Conservation (phyloP, 1,284 basidiomycete species). For the Heliocybe sulcata region DNA sequence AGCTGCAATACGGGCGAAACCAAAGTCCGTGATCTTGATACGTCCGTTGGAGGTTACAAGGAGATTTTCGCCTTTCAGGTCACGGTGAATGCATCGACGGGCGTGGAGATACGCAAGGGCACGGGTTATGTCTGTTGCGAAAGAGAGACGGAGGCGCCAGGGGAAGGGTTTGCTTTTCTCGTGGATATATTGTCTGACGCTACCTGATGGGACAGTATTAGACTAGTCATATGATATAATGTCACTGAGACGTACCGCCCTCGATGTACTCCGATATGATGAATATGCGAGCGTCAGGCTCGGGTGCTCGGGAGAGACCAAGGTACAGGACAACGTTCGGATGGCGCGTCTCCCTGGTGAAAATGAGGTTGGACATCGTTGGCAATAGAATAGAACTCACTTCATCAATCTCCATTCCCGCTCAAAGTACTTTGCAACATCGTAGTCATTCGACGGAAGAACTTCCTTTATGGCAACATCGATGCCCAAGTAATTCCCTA, state of each 20-base stretch:
- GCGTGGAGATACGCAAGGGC: conserved; percentile 97
- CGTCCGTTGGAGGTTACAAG: conserved; percentile 89
- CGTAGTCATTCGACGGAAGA: conserved; percentile 82
- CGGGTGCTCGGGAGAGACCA: conserved; percentile 84
- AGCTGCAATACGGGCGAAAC: conserved; percentile 89
- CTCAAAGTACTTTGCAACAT: conserved; percentile 96
- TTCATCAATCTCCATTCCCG: conserved; percentile 97
- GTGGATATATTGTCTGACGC: conserved; percentile 83
- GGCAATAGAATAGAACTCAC: conserved; percentile 20
- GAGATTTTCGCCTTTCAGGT: conserved; percentile 97
- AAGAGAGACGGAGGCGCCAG: conserved; percentile 88
- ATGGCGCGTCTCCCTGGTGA: conserved; percentile 67
- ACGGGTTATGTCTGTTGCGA: conserved; percentile 90
- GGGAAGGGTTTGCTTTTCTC: conserved; percentile 77
- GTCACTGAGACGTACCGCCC: conserved; percentile 36
- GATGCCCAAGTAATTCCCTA: conserved; percentile 88
- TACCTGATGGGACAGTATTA: conserved; percentile 34
- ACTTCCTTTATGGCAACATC: conserved; percentile 97
- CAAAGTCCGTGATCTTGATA: conserved; percentile 96
- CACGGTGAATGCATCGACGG: conserved; percentile 79
- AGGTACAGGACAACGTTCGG: conserved; percentile 94
- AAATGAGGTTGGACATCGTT: conserved; percentile 10
- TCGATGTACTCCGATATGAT: conserved; percentile 89
- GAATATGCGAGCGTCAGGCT: conserved; percentile 77
- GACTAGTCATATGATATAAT: conserved; percentile 15